Conservation (phyloP, 306 rosid species). For the Cicer bijugum region DNA sequence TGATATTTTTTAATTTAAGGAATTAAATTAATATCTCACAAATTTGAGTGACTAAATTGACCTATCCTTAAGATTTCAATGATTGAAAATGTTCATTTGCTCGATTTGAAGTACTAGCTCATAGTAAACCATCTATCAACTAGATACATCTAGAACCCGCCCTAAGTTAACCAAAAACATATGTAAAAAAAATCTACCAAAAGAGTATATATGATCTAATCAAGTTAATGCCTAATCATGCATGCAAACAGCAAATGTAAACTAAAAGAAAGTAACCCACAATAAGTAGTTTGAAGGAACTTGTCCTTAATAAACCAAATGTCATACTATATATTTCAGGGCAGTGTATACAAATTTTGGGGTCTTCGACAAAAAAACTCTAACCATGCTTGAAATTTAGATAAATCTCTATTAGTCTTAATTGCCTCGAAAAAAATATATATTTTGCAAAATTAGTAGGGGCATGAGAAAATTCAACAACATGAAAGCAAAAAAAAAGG, state of each 20-base stretch:
- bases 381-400: not conserved
- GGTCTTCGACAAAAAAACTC: not conserved
- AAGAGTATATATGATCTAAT: not conserved
- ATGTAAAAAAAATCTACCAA: not conserved
- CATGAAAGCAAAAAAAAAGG: not conserved
- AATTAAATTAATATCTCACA: too few relatives aligned
- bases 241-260: not conserved
- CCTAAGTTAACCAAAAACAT: not conserved
- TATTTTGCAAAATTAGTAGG: too few relatives aligned
- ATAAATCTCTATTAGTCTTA: not conserved
- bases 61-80: too few relatives aligned
- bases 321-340: not conserved
- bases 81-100: too few relatives aligned
- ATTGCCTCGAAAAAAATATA: too few relatives aligned
- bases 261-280: not conserved
- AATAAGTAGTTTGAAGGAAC: constrained; percentile 9
- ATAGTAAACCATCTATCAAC: not conserved
- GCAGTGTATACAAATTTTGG: not conserved
- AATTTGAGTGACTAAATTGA: too few relatives aligned
- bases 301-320: not conserved
- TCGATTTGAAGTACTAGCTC: not conserved
- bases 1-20: too few relatives aligned
- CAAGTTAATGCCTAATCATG: not conserved
- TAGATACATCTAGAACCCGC: not conserved
- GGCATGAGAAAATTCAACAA: not conserved